These are phyloP conservation scores for Pythium aristosporum DNA, from an alignment of 352 stramenopile species.

Conservation along the genomic window DNA sequence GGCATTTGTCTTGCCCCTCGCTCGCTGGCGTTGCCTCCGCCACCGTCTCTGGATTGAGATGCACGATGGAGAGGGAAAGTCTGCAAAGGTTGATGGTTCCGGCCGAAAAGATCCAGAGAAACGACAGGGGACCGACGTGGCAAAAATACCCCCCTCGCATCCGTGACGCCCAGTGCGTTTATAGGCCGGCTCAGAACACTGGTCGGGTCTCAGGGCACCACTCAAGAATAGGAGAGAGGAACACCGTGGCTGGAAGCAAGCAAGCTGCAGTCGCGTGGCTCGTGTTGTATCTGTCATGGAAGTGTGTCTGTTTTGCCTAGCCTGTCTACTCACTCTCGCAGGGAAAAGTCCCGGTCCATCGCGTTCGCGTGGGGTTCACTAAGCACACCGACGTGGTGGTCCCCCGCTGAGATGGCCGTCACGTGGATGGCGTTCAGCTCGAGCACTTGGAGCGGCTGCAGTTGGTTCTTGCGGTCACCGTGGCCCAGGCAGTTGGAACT, in stretches of 20 bases:
- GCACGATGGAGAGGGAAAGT: background rate
- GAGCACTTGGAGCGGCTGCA: slow-evolving; percentile 82
- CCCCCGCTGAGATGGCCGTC: slow-evolving; percentile 76
- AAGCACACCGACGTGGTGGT: slow-evolving; percentile 87
- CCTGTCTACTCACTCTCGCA: slow-evolving; percentile 41
- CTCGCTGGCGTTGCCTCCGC: too few species aligned
- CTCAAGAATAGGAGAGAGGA: too few species aligned
- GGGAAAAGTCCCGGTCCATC: slow-evolving; percentile 82
- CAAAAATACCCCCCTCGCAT: background rate
- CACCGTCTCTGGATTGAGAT: too few species aligned
- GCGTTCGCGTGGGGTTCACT: slow-evolving; percentile 62
- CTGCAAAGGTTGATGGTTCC: background rate
- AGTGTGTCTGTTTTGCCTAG: background rate
- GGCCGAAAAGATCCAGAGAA: background rate
- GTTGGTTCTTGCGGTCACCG: slow-evolving; percentile 84
- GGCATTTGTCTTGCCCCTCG: background rate
- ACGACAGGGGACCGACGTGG: background rate
- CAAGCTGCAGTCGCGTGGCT: background rate
- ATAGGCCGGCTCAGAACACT: slow-evolving; percentile 2
- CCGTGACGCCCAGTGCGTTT: background rate
- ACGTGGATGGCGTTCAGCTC: slow-evolving; percentile 59
- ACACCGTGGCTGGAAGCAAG: background rate
- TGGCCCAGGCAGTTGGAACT: slow-evolving; percentile 87
- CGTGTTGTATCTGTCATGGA: background rate
- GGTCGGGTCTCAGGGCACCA: background rate